These are phyloP conservation scores for Oenanthe sinensis DNA, from an alignment of 129 eudicot genomes.

Conservation along the genomic window DNA sequence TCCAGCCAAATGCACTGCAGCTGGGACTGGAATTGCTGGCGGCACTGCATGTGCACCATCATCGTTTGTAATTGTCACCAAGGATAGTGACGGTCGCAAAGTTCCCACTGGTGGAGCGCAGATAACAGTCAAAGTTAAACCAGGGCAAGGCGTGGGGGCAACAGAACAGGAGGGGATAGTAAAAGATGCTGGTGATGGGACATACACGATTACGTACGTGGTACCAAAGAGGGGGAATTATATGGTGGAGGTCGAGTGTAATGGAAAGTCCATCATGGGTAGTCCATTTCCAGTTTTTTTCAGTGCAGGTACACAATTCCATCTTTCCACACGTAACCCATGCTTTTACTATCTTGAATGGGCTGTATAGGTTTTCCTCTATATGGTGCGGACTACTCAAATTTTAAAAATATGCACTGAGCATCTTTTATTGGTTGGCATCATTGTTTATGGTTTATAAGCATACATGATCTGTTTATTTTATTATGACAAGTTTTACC, in stretches of 20 bases:
- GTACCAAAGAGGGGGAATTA: conserved; percentile 93
- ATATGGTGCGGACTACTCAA: background rate
- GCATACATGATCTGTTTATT: background rate
- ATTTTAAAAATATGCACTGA: background rate
- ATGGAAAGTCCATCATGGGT: conserved; percentile 82
- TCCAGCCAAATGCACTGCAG: conserved; percentile 90
- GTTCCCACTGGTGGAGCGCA: conserved; percentile 65
- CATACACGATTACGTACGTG: conserved; percentile 78
- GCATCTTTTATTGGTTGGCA: background rate
- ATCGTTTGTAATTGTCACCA: conserved; percentile 66
- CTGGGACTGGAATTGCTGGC: conserved; percentile 89
- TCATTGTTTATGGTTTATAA: background rate
- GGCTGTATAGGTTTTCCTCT: background rate
- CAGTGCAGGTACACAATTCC: conserved; percentile 50
- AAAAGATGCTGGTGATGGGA: conserved; percentile 93
- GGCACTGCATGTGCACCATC: conserved; percentile 84
- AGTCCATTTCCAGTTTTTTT: conserved; percentile 98
- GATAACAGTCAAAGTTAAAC: conserved; percentile 69
- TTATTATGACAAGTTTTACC: background rate
- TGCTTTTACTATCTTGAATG: background rate
- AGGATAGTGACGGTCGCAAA: conserved; percentile 80
- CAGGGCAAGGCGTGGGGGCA: conserved; percentile 89
- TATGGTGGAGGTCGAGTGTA: conserved; percentile 90
- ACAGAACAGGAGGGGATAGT: conserved; percentile 86
- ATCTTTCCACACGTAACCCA: background rate